Conservation (phyloP, 2,329 filamentous ascomycete genomes). For the Xylaria digitata region DNA sequence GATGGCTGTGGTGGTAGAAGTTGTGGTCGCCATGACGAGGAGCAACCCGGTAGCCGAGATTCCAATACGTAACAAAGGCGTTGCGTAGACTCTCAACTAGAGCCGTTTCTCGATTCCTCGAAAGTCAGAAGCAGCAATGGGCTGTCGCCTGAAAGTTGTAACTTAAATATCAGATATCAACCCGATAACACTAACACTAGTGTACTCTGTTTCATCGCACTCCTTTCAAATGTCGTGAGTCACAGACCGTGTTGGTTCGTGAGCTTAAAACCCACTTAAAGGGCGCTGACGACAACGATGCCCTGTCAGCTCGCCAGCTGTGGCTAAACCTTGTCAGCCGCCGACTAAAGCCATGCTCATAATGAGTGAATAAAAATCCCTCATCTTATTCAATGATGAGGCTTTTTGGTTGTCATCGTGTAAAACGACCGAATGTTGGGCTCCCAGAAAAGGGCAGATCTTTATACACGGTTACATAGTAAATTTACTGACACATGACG, state of each 20-base stretch:
- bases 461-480: neutral
- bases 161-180: neutral
- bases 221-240: neutral
- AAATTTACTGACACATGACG: no score
- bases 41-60: no score
- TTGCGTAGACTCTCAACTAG: neutral
- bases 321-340: slow-evolving; percentile 10
- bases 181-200: neutral
- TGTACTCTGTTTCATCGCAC: neutral
- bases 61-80: neutral
- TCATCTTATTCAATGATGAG: neutral
- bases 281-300: slow-evolving; percentile 18
- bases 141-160: no score
- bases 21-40: slow-evolving; percentile 34
- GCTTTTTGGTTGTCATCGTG: neutral
- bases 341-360: neutral
- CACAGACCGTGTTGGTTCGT: neutral
- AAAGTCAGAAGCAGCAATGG: neutral
- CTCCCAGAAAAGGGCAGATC: neutral
- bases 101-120: neutral
- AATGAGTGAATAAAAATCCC: slow-evolving; percentile 4
- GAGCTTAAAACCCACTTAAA: slow-evolving; percentile 22
- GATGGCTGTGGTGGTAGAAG: slow-evolving; percentile 35
- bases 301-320: slow-evolving; percentile 10
- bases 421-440: neutral